Evolutionary conservation across 1,139 yeast genomes (phyloP), one percentile per base, ranked within the genome.

Genomic region (Pneumocystis oryctolagi): DNA sequence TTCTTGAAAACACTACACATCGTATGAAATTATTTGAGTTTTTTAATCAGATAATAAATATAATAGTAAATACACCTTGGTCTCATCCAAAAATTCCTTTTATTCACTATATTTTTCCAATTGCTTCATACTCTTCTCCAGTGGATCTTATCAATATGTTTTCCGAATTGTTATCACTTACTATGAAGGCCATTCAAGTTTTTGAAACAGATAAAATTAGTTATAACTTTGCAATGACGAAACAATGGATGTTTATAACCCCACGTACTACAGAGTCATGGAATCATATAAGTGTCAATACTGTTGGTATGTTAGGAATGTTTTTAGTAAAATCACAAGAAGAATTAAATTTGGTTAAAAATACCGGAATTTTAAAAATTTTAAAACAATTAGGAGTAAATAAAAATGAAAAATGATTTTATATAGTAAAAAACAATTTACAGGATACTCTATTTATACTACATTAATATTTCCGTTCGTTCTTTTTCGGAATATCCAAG

Each of bases 271-370:
- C 71, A 34, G 68, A 66, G 40, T 31, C 58, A 3, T 68, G 64
- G 60, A 62, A 18, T 47, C 55, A 67, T 30, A 70, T 86, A 53
- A 87, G 89, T 5, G 78, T 90, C 67, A 92, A 92, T 71, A 80
- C 96, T 1, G 80, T 89, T 62, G 97, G 95, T 0, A 82, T 82
- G 64, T 77, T 87, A 68, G 97, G 97, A 1, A 74, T 90, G 67
- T 72, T 90, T 60, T 77, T 87, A 64, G 90, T 92, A 63, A 90
- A 87, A 72, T 79, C 84, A 69, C 79, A 83, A 63, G 84, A 84
- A 56, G 75, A 76, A 66, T 66, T 73, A 40, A 69, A 70, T 28
- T 63, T 62, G 55, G 68, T 72, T 60, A 68, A 72, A 61, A 66
- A 67, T 6, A 62, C 62, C 18, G 74, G 74, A 4, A 73, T 76